Conservation (phyloP, 176 grass and related monocot genomes). For the Dendrocalamus sinicus region DNA sequence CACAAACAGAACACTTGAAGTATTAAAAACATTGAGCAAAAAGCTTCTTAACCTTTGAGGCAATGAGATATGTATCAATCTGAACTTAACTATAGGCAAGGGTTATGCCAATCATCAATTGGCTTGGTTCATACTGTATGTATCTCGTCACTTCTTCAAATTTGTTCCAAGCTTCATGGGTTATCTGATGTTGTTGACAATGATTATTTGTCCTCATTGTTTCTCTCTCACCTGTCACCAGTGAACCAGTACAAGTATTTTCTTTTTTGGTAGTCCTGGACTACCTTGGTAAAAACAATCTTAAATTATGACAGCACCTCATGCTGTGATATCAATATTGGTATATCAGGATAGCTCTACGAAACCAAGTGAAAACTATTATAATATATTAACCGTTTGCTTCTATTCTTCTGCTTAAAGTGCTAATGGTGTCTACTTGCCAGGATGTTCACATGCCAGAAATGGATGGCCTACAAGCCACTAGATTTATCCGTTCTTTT, state of each 20-base stretch:
- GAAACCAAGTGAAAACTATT: conserved; percentile 28
- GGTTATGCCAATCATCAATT: conserved; percentile 2
- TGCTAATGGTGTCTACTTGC: conserved; percentile 19
- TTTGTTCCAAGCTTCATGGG: conserved; percentile 3
- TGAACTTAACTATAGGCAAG: conserved; percentile 22
- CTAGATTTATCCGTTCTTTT: conserved; percentile 79
- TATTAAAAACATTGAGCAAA: conserved; percentile 21
- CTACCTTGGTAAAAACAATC: conserved; percentile 8
- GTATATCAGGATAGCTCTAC: conserved; percentile 4
- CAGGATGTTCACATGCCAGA: conserved; percentile 97
- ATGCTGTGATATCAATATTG: conserved; percentile 35
- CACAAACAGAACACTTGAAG: conserved; percentile 2
- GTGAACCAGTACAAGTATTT: background rate
- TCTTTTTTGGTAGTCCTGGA: background rate
- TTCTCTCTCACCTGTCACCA: conserved; percentile 16
- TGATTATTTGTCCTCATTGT: background rate
- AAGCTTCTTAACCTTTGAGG: conserved; percentile 20
- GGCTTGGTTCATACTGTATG: background rate
- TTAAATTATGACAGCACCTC: conserved; percentile 21
- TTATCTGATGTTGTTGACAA: conserved; percentile 21
- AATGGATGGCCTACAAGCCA: conserved; percentile 97
- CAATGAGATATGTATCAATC: conserved; percentile 6
- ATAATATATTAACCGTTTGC: conserved; percentile 30
- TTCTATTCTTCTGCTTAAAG: conserved; percentile 18
- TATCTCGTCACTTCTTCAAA: conserved; percentile 10